Evolutionary conservation across 352 stramenopile genomes (phyloP).

Genomic region (Phytophthora citrophthora): DNA sequence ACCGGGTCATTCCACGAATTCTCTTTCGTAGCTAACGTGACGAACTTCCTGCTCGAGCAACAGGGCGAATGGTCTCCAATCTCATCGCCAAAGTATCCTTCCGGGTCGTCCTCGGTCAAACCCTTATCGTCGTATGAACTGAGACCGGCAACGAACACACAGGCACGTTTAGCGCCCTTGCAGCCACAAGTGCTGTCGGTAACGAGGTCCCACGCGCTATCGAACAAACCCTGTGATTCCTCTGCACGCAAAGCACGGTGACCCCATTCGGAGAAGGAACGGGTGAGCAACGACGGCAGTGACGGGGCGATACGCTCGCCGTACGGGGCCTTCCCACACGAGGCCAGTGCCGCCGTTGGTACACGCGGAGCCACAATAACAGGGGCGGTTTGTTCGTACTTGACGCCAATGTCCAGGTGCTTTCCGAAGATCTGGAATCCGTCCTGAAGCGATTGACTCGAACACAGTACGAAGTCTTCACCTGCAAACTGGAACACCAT

Average conservation of each 20-base stretch:
- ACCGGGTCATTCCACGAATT: slow-evolving; percentile 50
- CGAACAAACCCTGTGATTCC: slow-evolving; percentile 24
- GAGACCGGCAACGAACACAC: slow-evolving; percentile 67
- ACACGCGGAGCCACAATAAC: slow-evolving; percentile 25
- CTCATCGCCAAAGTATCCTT: slow-evolving; percentile 54
- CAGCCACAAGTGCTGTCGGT: slow-evolving; percentile 46
- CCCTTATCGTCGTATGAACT: slow-evolving; percentile 40
- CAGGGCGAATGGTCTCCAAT: slow-evolving; percentile 61
- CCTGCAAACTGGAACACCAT: slow-evolving; percentile 48
- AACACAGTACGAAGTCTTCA: slow-evolving; percentile 52
- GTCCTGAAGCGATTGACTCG: slow-evolving; percentile 24
- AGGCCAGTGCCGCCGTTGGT: slow-evolving; percentile 12
- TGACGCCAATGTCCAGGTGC: slow-evolving; percentile 50
- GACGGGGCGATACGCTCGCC: slow-evolving; percentile 28
- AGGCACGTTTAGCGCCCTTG: slow-evolving; percentile 43
- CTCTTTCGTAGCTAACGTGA: slow-evolving; percentile 51
- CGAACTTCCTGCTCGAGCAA: slow-evolving; percentile 62
- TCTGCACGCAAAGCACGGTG: slow-evolving; percentile 29
- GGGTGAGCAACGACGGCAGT: slow-evolving; percentile 24
- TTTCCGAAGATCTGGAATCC: slow-evolving; percentile 51
- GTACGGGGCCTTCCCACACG: slow-evolving; percentile 33
- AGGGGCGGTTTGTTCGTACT: slow-evolving; percentile 33
- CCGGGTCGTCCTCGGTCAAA: slow-evolving; percentile 35
- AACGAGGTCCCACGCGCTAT: slow-evolving; percentile 29
- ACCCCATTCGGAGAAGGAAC: slow-evolving; percentile 31